Conservation (phyloP, 228 moss, liverwort and hornwort species). For the Sphagnum fallax region DNA sequence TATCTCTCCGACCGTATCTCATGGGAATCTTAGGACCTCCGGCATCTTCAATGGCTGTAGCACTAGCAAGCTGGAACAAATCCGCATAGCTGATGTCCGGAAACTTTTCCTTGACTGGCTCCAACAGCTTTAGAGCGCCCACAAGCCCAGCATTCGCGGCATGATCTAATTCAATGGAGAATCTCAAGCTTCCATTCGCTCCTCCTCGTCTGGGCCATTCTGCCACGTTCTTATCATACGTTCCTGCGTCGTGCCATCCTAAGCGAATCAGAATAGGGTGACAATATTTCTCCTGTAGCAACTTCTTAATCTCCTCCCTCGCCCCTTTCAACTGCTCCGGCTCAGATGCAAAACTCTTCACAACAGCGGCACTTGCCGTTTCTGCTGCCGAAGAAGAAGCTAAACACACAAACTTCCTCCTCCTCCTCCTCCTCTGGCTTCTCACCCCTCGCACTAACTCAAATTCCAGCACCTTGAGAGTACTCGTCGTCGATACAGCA, state of each 20-base stretch:
- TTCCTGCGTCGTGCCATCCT: slow-evolving; percentile 92
- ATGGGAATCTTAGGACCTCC: slow-evolving; percentile 82
- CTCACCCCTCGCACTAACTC: not conserved
- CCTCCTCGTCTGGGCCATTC: slow-evolving; percentile 77
- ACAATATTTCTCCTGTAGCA: slow-evolving; percentile 55
- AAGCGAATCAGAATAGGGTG: slow-evolving; percentile 85
- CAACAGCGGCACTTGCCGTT: slow-evolving; percentile 2
- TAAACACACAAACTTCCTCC: not conserved
- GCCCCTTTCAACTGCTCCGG: slow-evolving; percentile 63
- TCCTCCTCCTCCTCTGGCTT: slow-evolving; percentile 2
- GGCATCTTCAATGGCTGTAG: slow-evolving; percentile 79
- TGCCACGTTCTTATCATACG: slow-evolving; percentile 53
- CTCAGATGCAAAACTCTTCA: slow-evolving; percentile 51
- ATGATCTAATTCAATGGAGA: slow-evolving; percentile 56
- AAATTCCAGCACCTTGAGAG: slow-evolving; percentile 13
- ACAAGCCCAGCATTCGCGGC: slow-evolving; percentile 77
- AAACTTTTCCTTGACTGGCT: slow-evolving; percentile 63
- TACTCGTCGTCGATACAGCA: not conserved
- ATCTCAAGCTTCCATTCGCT: slow-evolving; percentile 79
- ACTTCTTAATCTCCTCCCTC: slow-evolving; percentile 55
- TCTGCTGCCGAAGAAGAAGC: slow-evolving; percentile 3
- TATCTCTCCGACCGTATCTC: slow-evolving; percentile 66
- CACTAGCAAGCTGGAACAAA: slow-evolving; percentile 87
- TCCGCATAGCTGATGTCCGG: slow-evolving; percentile 63
- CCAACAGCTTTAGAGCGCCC: slow-evolving; percentile 40